phyloP scores from a whole-genome alignment of 345 rosid species.

The Streptanthus diversifolius region DNA sequence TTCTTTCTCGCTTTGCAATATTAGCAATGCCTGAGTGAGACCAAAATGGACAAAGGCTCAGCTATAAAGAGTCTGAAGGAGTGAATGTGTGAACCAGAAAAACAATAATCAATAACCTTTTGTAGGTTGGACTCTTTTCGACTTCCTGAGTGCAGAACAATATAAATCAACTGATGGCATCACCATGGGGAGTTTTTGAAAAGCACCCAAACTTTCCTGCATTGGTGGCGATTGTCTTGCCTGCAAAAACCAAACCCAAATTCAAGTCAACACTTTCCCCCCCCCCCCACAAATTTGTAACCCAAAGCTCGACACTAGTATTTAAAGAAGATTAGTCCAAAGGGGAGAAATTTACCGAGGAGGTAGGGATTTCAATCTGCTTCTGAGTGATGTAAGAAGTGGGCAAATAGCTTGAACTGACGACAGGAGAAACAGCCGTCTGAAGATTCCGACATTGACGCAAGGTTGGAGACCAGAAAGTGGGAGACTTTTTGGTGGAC shows the following conservation, averaged over 20 bases:
- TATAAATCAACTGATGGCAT: conserved; percentile 88
- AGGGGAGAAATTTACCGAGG: conserved; percentile 12
- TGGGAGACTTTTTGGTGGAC: conserved; percentile 12
- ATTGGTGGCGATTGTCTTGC: conserved; percentile 29
- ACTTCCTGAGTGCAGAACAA: conserved; percentile 68
- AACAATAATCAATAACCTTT: conserved; percentile 48
- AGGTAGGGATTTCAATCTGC: conserved; percentile 28
- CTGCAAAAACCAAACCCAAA: conserved; percentile 39
- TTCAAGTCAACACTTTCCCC: not conserved
- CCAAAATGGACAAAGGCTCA: not conserved
- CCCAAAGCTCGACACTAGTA: conserved; percentile 6
- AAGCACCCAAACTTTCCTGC: conserved; percentile 66
- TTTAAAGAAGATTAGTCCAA: not conserved
- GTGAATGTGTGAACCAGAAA: not conserved
- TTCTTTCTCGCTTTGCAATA: conserved; percentile 87
- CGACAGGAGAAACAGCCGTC: conserved; percentile 44
- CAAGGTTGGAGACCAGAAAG: conserved; percentile 31
- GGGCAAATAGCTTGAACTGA: conserved; percentile 59
- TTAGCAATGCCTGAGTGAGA: conserved; percentile 75
- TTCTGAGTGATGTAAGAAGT: conserved; percentile 37
- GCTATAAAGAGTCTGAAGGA: not conserved
- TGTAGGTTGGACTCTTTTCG: conserved; percentile 65
- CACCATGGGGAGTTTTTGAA: conserved; percentile 94
- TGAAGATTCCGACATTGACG: conserved; percentile 56
- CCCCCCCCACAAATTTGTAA: not conserved